A percentile compares a stretch with the other conserved stretches of the same genome.
These are phyloP conservation scores for Phascolomyces articulosus DNA, from an alignment of 371 early-diverging fungal genomes.

Conservation along the genomic window DNA sequence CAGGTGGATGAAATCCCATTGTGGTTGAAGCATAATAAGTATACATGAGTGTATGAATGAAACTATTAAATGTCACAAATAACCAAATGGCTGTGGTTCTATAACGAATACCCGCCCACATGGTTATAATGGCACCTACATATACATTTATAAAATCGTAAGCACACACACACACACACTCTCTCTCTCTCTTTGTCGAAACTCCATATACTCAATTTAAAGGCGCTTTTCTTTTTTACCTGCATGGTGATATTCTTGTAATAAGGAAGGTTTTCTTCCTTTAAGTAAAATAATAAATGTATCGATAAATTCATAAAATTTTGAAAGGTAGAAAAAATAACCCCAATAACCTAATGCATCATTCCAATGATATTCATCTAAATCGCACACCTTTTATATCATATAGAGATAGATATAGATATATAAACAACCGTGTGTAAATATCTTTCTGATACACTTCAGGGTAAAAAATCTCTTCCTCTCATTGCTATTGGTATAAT, in stretches of 20 bases:
- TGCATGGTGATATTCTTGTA: conserved; percentile 90
- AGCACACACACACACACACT: too few species aligned
- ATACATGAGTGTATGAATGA: conserved; percentile 92
- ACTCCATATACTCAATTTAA: too few species aligned
- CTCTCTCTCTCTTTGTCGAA: too few species aligned
- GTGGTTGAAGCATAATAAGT: conserved; percentile 81
- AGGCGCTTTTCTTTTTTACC: too few species aligned
- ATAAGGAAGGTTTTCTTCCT: conserved; percentile 76
- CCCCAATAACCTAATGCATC: conserved; percentile 75
- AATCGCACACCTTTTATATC: conserved; percentile 75
- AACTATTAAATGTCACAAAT: conserved; percentile 86
- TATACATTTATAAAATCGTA: too few species aligned
- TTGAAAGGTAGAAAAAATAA: conserved; percentile 85
- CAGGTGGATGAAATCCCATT: conserved; percentile 76
- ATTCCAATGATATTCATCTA: conserved; percentile 69
- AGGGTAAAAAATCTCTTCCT: too few species aligned
- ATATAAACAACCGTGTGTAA: too few species aligned
- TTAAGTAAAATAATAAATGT: conserved; percentile 85
- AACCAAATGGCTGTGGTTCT: conserved; percentile 81
- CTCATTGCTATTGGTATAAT: too few species aligned
- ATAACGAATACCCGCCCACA: conserved; percentile 77
- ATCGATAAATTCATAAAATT: conserved; percentile 89
- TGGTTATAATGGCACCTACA: conserved; percentile 86
- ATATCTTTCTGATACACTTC: too few species aligned
- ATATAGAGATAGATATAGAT: too few species aligned